phyloP scores from a whole-genome alignment of 2,329 filamentous ascomycete species.

The Claviceps sp. region DNA sequence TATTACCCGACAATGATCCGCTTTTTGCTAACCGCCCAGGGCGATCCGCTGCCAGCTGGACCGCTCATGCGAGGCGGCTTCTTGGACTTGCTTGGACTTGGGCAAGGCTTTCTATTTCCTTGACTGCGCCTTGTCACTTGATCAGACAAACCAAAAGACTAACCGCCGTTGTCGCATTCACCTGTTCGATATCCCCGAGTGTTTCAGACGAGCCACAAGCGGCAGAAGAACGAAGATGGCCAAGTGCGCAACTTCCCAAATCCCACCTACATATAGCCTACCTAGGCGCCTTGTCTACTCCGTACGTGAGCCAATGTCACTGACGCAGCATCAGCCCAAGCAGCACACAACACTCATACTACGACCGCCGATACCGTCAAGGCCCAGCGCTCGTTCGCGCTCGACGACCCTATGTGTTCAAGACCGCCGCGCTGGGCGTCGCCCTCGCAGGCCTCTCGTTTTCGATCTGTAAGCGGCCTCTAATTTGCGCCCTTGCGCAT shows the following conservation, averaged over 20 bases:
- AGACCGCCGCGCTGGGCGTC: constrained; percentile 49
- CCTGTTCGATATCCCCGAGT: no score
- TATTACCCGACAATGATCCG: constrained; percentile 5
- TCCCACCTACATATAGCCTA: neutral
- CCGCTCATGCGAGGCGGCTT: no score
- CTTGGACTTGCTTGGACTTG: no score
- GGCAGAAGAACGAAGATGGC: neutral
- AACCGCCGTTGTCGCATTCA: no score
- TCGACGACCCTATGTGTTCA: constrained; percentile 80
- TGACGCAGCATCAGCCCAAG: neutral
- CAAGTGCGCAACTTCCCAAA: neutral
- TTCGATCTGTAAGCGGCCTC: constrained; percentile 60
- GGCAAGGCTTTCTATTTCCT: no score
- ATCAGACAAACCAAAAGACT: no score
- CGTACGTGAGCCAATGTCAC: neutral
- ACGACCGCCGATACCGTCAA: constrained; percentile 76
- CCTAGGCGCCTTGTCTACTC: no score
- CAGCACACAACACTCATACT: constrained; percentile 59
- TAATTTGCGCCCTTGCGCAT: neutral
- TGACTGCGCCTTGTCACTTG: no score
- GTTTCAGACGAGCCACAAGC: no score
- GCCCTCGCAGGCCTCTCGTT: no score
- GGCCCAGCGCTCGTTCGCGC: constrained; percentile 83
- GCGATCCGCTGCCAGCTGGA: no score
- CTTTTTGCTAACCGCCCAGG: neutral